A percentile compares a stretch with the other conserved stretches of the same genome.
phyloP scores from a whole-genome alignment of 2,329 filamentous ascomycete genomes.

The Colletotrichum melonis region DNA sequence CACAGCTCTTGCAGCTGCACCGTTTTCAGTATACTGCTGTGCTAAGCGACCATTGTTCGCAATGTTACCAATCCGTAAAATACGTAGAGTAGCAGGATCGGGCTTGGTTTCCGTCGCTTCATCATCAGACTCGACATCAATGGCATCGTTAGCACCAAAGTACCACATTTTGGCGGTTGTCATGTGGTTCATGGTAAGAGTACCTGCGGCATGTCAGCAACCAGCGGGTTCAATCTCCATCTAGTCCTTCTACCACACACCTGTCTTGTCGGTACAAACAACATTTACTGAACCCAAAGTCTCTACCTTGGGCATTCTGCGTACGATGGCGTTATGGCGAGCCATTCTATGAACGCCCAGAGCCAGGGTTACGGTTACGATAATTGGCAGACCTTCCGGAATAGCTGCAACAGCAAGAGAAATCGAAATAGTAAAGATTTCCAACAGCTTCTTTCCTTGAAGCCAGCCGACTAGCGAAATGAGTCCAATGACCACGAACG shows the following conservation, averaged over 20 bases:
- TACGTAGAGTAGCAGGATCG: conserved; percentile 80
- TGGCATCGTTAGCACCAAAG: conserved; percentile 72
- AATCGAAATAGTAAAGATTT: conserved; percentile 98
- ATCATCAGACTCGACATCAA: conserved; percentile 66
- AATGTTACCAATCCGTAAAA: conserved; percentile 93
- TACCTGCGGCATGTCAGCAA: conserved; percentile 63
- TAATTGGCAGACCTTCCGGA: conserved; percentile 95
- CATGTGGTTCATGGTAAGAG: conserved; percentile 98
- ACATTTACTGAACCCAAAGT: conserved; percentile 99
- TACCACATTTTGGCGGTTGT: conserved; percentile 97
- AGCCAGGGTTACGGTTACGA: conserved; percentile 96
- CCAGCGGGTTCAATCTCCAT: not conserved
- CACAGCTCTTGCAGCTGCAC: conserved; percentile 80
- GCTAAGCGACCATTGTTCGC: conserved; percentile 93
- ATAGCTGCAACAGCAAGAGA: conserved; percentile 97
- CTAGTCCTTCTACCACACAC: conserved; percentile 49
- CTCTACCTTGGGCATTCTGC: conserved; percentile 95
- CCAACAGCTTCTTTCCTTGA: conserved; percentile 88
- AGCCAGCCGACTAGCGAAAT: conserved; percentile 93
- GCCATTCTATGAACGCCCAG: conserved; percentile 97
- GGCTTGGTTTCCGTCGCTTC: conserved; percentile 68
- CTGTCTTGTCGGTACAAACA: conserved; percentile 99
- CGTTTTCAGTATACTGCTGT: conserved; percentile 75
- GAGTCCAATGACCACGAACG: conserved; percentile 91
- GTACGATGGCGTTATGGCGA: conserved; percentile 92